Evolutionary conservation across 75 land plant species (phyloP).

Genomic region (Cunninghamia lanceolata): DNA sequence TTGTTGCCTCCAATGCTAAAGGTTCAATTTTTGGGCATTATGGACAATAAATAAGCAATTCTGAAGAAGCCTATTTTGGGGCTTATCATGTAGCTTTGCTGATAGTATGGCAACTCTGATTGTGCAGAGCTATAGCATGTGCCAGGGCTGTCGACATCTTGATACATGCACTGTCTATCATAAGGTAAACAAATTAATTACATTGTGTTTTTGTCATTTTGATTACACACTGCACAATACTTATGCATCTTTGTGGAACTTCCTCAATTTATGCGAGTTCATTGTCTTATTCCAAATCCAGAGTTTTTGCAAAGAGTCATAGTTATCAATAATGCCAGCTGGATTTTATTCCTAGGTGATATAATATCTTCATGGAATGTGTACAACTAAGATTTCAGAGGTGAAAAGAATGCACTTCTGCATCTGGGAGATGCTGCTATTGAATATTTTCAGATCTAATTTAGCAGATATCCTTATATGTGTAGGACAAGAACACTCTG

Average conservation of each 20-base stretch:
- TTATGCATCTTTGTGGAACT: background rate
- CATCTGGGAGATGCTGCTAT: background rate
- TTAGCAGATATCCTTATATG: too few relatives aligned
- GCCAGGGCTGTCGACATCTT: conserved; percentile 81
- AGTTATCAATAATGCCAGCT: background rate
- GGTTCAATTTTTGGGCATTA: conserved; percentile 20
- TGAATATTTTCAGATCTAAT: background rate
- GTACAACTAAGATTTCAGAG: background rate
- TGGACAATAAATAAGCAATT: background rate
- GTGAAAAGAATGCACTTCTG: background rate
- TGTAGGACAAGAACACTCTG: too few relatives aligned
- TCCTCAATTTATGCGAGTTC: background rate
- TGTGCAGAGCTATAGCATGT: conserved; percentile 55
- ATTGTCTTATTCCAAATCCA: background rate
- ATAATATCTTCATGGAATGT: background rate
- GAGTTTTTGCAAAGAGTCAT: background rate
- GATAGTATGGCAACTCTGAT: conserved; percentile 1
- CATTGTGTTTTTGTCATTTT: background rate
- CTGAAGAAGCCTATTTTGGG: background rate
- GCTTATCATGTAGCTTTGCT: background rate
- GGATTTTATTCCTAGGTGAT: background rate
- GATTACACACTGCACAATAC: background rate
- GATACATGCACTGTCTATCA: conserved; percentile 74
- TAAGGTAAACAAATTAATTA: conserved; percentile 48
- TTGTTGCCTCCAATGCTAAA: conserved; percentile 75